A percentile compares a stretch with the other conserved stretches of the same genome.
phyloP scores from a whole-genome alignment of 352 stramenopile genomes.

The Phytophthora boehmeriae region DNA sequence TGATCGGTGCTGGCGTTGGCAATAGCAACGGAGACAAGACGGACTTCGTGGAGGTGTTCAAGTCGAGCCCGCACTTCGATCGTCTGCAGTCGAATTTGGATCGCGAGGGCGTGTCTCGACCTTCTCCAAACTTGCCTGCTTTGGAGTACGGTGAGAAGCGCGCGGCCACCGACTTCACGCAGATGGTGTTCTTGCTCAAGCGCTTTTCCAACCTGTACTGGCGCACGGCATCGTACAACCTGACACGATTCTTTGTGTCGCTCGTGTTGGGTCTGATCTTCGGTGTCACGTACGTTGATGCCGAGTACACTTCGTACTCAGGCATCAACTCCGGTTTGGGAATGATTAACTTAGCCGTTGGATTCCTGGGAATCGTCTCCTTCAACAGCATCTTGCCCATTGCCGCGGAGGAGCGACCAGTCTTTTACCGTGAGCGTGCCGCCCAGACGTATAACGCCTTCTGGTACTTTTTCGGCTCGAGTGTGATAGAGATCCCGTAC shows the following conservation, averaged over 20 bases:
- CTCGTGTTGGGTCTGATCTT: slow-evolving; percentile 26
- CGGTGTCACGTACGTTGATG: slow-evolving; percentile 24
- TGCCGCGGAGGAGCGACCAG: slow-evolving; percentile 73
- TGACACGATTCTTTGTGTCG: slow-evolving; percentile 48
- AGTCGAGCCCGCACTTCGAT: slow-evolving; percentile 28
- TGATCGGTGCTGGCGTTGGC: slow-evolving; percentile 54
- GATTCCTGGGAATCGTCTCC: slow-evolving; percentile 73
- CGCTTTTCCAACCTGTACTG: slow-evolving; percentile 78
- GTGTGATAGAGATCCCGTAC: slow-evolving; percentile 55
- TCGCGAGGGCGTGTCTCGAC: slow-evolving; percentile 32
- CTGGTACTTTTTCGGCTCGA: slow-evolving; percentile 27
- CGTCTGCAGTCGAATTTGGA: slow-evolving; percentile 37
- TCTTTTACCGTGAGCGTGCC: slow-evolving; percentile 89
- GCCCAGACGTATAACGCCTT: slow-evolving; percentile 52
- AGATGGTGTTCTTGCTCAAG: slow-evolving; percentile 49
- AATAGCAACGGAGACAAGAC: slow-evolving; percentile 31
- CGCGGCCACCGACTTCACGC: slow-evolving; percentile 19
- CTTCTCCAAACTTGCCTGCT: slow-evolving; percentile 32
- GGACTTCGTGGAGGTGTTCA: slow-evolving; percentile 46
- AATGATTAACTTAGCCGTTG: slow-evolving; percentile 72
- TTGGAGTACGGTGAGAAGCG: slow-evolving; percentile 44
- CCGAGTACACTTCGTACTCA: slow-evolving; percentile 27
- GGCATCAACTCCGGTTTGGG: slow-evolving; percentile 37
- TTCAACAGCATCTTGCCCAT: slow-evolving; percentile 71
- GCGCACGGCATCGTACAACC: slow-evolving; percentile 48